Evolutionary conservation across 1,284 basidiomycete species (phyloP).

Genomic region (Mycena citricolor): DNA sequence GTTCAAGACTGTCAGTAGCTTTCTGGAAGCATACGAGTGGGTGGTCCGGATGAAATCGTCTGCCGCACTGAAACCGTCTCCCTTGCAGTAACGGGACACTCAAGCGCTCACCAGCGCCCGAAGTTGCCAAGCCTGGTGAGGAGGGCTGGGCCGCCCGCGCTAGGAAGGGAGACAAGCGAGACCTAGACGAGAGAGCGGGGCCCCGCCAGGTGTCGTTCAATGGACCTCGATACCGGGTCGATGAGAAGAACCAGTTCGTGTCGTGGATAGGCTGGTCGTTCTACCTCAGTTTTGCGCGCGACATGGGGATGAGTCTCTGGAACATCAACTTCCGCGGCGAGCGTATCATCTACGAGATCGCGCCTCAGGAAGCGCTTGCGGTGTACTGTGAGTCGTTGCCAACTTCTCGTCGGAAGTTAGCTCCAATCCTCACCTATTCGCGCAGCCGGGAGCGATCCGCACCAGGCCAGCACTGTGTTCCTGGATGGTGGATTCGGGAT

Average conservation of each 20-base stretch:
- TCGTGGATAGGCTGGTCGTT: constrained; percentile 67
- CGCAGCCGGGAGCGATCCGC: constrained; percentile 61
- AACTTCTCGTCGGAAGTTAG: constrained; percentile 1
- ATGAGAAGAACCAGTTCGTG: constrained; percentile 51
- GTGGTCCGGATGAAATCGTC: too few relatives aligned
- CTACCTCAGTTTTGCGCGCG: constrained; percentile 63
- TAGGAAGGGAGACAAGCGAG: constrained; percentile 40
- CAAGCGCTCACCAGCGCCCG: constrained; percentile 37
- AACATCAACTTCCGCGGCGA: constrained; percentile 63
- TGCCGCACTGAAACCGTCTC: too few relatives aligned
- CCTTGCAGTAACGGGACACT: constrained; percentile 42
- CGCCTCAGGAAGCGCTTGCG: constrained; percentile 60
- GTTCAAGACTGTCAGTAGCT: constrained; percentile 46
- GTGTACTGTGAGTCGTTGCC: constrained; percentile 49
- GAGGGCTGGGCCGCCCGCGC: constrained; percentile 50
- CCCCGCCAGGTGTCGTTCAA: constrained; percentile 59
- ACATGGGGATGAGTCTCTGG: constrained; percentile 68
- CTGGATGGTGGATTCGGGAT: constrained; percentile 69
- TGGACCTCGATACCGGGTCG: constrained; percentile 58
- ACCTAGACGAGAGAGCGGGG: constrained; percentile 62
- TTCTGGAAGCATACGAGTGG: constrained; percentile 42
- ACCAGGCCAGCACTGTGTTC: constrained; percentile 63
- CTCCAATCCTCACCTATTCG: background rate
- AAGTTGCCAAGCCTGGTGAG: constrained; percentile 28
- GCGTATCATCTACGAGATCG: constrained; percentile 66